phyloP scores from a whole-genome alignment of 139 green algal genomes.

The Zygnema cylindricum region DNA sequence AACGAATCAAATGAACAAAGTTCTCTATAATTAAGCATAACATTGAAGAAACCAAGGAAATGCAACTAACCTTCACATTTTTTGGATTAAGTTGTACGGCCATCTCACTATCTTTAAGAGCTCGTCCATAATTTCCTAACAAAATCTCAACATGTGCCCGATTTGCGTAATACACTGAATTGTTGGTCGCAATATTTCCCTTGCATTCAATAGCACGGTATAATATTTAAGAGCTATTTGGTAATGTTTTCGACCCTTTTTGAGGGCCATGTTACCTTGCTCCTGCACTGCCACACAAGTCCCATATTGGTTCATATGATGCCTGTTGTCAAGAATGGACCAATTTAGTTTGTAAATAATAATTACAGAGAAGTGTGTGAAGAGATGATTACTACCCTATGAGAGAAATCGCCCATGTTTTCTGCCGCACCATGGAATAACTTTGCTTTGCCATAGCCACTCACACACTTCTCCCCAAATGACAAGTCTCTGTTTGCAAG shows the following conservation, averaged over 20 bases:
- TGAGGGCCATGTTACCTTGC: constrained; percentile 56
- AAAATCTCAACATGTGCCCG: constrained; percentile 47
- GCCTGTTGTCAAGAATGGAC: neutral
- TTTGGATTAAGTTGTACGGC: constrained; percentile 13
- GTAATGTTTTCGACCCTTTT: constrained; percentile 44
- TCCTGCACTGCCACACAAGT: constrained; percentile 27
- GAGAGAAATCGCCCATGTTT: neutral
- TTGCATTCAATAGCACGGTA: constrained; percentile 35
- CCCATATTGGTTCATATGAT: neutral
- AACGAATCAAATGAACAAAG: too few species aligned
- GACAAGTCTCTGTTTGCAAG: too few species aligned
- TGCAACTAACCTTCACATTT: constrained; percentile 53
- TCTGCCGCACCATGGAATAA: neutral
- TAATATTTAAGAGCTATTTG: constrained; percentile 34
- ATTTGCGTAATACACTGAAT: constrained; percentile 41
- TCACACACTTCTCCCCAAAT: too few species aligned
- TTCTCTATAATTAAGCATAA: too few species aligned
- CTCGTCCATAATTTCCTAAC: constrained; percentile 38
- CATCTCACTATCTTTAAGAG: constrained; percentile 21
- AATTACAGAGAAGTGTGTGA: neutral
- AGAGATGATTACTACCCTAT: neutral
- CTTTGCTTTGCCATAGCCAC: neutral
- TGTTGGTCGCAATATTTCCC: neutral
- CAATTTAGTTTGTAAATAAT: neutral
- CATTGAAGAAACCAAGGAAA: too few species aligned